Evolutionary conservation across 1,284 basidiomycete species (phyloP), one percentile per base, ranked within the genome.

Genomic region (Mycocalia duriaeana): DNA sequence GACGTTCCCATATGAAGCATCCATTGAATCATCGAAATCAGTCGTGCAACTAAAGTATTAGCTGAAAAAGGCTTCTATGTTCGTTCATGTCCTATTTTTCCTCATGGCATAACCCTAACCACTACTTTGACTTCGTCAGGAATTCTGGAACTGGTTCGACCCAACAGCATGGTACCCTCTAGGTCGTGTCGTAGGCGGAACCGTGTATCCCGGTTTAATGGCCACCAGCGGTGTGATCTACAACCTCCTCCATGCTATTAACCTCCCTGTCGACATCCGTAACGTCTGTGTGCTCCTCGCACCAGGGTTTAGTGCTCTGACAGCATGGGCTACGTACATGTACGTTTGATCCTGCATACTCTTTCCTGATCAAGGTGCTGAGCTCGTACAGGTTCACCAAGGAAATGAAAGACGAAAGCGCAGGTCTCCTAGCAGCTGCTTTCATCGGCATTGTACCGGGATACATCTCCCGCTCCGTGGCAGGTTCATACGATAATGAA

Each of bases 81-180:
- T 54, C 50, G 89, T n/a, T n/a, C n/a, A n/a, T n/a, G n/a, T n/a
- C n/a, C n/a, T n/a, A n/a, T n/a, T n/a, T n/a, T n/a, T n/a, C n/a
- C n/a, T n/a, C n/a, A n/a, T 72, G 14, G n/a, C 20, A 25, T 40
- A 42, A 42, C 31, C 40, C 42, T 20, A 11, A 23, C 25, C 42
- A 44, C 23, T 16, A 19, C 36, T 49, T 51, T 53, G 31, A 53
- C 41, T 60, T 44, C 55, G 59, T 45, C 59, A 93, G 93, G 94
- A 89, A 83, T 99, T 94, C 71, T 99, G 91, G 95, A 99, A 99
- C 67, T 99, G 96, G 96, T 99, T 99, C 66, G 96, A 99, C 69
- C 93, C 94, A 25, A 96, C 96, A 4, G 94, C 94, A 59, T 95
- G 92, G 96, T 99, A 99, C 64, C 96, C 96, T 11, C 84, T 99